Percentiles rank a stretch among this genome's conserved stretches.
Conservation (phyloP, 2,329 filamentous ascomycete species). For the Nakataea oryzae region DNA sequence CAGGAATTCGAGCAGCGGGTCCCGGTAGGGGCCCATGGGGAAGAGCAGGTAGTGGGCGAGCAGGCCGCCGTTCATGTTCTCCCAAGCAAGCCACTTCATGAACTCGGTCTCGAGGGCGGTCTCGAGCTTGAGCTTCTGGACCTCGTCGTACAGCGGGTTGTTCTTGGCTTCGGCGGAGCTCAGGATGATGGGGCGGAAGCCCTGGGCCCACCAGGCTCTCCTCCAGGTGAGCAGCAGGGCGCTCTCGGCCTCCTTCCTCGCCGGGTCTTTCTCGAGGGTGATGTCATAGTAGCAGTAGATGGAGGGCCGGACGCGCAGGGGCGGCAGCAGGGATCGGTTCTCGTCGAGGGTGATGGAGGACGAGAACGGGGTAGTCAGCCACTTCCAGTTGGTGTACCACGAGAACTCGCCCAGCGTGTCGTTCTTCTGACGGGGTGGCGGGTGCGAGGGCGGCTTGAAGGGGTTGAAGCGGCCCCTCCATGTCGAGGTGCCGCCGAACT, state of each 20-base stretch:
- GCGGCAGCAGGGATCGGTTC: conserved; percentile 72
- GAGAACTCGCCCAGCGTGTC: conserved; percentile 68
- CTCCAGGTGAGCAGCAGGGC: conserved; percentile 78
- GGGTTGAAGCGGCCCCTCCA: conserved; percentile 47
- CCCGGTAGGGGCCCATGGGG: conserved; percentile 71
- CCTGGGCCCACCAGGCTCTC: conserved; percentile 89
- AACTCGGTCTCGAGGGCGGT: conserved; percentile 56
- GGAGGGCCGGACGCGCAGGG: conserved; percentile 55
- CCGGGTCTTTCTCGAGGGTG: conserved; percentile 48
- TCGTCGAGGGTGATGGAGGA: conserved; percentile 71
- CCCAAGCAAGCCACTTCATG: conserved; percentile 86
- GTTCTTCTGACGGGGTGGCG: conserved; percentile 64
- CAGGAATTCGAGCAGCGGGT: conserved; percentile 60
- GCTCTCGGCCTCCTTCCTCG: conserved; percentile 62
- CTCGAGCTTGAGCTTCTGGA: conserved; percentile 56
- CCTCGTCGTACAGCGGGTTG: conserved; percentile 65
- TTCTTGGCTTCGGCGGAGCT: conserved; percentile 70
- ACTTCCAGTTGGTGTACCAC: conserved; percentile 86
- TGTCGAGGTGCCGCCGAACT: conserved; percentile 24
- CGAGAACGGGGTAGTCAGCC: conserved; percentile 77
- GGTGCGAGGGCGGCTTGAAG: conserved; percentile 60
- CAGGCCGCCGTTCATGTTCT: conserved; percentile 76
- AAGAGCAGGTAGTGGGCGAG: conserved; percentile 70
- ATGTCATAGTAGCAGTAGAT: conserved; percentile 91
- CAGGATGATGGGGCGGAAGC: conserved; percentile 77